phyloP scores from a whole-genome alignment of 2,329 filamentous ascomycete species.

The Fusarium redolens region DNA sequence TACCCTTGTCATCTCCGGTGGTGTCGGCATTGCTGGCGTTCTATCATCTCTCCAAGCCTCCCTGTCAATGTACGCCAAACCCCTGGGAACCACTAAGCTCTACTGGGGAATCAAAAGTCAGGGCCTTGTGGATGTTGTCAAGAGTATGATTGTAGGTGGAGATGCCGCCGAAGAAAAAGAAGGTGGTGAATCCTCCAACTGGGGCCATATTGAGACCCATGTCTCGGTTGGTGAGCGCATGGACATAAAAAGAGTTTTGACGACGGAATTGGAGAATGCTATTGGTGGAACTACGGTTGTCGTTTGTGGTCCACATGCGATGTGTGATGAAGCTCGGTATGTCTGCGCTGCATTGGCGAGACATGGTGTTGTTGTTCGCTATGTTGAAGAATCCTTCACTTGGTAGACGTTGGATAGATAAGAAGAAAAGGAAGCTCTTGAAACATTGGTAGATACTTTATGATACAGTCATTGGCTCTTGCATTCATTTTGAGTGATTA shows the following conservation, averaged over 20 bases:
- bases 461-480: not conserved
- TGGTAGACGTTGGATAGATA: conserved; percentile 12
- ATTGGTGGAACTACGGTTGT: conserved; percentile 45
- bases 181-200: conserved; percentile 8
- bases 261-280: conserved; percentile 36
- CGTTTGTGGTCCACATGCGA: conserved; percentile 45
- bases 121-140: conserved; percentile 43
- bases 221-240: conserved; percentile 46
- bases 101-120: conserved; percentile 46
- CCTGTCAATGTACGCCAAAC: conserved; percentile 26
- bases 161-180: not conserved
- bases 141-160: conserved; percentile 37
- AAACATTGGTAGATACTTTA: not conserved
- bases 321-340: conserved; percentile 48
- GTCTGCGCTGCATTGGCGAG: conserved; percentile 41
- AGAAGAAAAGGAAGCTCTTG: not conserved
- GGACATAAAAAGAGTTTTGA: conserved; percentile 42
- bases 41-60: conserved; percentile 42
- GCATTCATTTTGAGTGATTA: not conserved
- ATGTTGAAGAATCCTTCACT: conserved; percentile 41
- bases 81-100: conserved; percentile 43
- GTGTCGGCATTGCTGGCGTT: conserved; percentile 48
- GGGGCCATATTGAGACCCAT: conserved; percentile 46
- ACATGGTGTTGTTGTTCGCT: conserved; percentile 39
- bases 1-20: conserved; percentile 47